phyloP scores from a whole-genome alignment of 2,329 filamentous ascomycete species.

The Fusarium lyarnte region DNA sequence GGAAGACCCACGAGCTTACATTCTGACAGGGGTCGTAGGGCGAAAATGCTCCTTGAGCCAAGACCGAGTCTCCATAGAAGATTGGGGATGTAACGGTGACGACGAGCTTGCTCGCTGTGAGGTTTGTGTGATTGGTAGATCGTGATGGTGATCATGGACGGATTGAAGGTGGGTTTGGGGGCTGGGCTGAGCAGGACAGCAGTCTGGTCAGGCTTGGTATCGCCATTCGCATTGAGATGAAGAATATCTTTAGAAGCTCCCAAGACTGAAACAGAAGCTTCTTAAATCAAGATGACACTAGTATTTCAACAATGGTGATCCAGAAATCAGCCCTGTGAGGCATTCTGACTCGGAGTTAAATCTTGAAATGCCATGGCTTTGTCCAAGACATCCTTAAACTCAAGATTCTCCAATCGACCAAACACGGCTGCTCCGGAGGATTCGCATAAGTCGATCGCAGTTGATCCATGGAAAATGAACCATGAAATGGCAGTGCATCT shows the following conservation, averaged over 20 bases:
- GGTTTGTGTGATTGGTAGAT: not conserved
- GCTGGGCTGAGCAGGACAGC: not conserved
- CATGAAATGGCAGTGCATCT: not conserved
- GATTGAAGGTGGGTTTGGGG: not conserved
- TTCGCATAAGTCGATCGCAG: not conserved
- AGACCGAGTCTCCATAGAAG: not conserved
- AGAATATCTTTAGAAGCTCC: not conserved
- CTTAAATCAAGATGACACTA: accelerated
- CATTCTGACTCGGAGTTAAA: not conserved
- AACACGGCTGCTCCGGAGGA: not conserved
- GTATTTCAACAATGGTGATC: not conserved
- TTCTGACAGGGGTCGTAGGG: slow-evolving; percentile 2
- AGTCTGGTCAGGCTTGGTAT: not conserved
- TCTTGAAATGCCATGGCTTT: not conserved
- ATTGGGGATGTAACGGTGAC: slow-evolving; percentile 1
- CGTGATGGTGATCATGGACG: not conserved
- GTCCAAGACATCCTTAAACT: too few relatives aligned
- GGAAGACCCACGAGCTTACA: slow-evolving; percentile 20
- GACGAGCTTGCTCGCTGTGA: not conserved
- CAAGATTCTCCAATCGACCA: accelerated
- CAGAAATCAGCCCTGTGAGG: not conserved
- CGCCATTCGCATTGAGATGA: not conserved
- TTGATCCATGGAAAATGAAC: not conserved
- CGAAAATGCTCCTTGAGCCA: not conserved
- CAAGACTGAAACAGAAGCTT: not conserved